Percentiles rank a stretch among this genome's conserved stretches.
phyloP scores from a whole-genome alignment of 2,329 filamentous ascomycete species.

The Hypoxylon sp. region DNA sequence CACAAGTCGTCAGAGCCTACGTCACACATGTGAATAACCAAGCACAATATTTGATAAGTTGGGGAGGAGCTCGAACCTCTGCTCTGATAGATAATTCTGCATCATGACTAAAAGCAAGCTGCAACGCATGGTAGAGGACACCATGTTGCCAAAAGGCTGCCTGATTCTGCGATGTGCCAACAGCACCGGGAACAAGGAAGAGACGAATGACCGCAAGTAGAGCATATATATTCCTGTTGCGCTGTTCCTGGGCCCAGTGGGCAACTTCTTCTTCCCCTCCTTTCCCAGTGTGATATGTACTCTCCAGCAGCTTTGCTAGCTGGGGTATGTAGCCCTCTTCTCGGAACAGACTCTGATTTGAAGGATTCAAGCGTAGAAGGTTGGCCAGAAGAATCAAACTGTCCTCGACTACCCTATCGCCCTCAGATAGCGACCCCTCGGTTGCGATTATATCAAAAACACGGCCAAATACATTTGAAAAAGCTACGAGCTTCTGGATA shows the following conservation, averaged over 20 bases:
- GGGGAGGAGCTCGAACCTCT: conserved; percentile 64
- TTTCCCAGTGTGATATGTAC: conserved; percentile 68
- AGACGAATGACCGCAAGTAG: conserved; percentile 87
- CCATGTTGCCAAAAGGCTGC: conserved; percentile 87
- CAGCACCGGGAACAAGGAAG: conserved; percentile 85
- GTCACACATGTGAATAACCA: conserved; percentile 50
- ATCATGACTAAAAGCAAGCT: conserved; percentile 82
- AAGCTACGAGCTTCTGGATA: conserved; percentile 94
- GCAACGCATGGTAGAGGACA: conserved; percentile 82
- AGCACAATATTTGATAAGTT: conserved; percentile 34
- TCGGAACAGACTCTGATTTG: conserved; percentile 94
- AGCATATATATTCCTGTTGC: conserved; percentile 93
- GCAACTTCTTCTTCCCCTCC: conserved; percentile 72
- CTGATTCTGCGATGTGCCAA: conserved; percentile 87
- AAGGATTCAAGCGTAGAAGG: conserved; percentile 85
- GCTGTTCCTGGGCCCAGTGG: conserved; percentile 81
- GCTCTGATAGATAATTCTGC: conserved; percentile 84
- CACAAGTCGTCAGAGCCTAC: conserved; percentile 83
- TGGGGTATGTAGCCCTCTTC: conserved; percentile 87
- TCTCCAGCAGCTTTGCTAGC: conserved; percentile 77
- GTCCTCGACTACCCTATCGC: conserved; percentile 91
- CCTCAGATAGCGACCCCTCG: conserved; percentile 86
- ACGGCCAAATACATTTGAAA: conserved; percentile 92
- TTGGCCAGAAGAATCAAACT: conserved; percentile 93
- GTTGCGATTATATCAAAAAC: conserved; percentile 85